These are phyloP conservation scores for Penicillium brevicompactum DNA, from an alignment of 2,329 filamentous ascomycete species.

Conservation along the genomic window DNA sequence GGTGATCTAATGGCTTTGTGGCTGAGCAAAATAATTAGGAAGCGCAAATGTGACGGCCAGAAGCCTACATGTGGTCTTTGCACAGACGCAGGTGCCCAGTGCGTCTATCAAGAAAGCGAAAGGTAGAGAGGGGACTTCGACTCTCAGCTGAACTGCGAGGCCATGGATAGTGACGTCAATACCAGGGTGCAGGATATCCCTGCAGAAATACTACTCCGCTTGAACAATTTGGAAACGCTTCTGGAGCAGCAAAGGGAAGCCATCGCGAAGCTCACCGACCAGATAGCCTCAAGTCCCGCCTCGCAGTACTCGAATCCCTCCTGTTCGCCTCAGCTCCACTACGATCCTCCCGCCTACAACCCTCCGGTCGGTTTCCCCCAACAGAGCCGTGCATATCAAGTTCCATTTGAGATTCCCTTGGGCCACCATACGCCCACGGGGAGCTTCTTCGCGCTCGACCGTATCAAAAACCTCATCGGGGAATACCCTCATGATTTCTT, in stretches of 20 bases:
- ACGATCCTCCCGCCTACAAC: constrained; percentile 5
- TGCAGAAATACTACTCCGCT: constrained; percentile 16
- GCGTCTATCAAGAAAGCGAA: constrained; percentile 22
- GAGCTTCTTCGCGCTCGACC: constrained; percentile 15
- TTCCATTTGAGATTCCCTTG: constrained; percentile 13
- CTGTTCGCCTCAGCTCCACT: background rate
- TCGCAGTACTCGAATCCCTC: background rate
- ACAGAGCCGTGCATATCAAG: constrained; percentile 5
- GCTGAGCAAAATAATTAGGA: constrained; percentile 4
- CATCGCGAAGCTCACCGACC: constrained; percentile 13
- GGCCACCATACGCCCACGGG: constrained; percentile 17
- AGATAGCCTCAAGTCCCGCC: constrained; percentile 1
- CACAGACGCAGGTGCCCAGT: constrained; percentile 17
- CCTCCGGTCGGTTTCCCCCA: background rate
- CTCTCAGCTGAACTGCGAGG: background rate
- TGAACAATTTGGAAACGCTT: constrained; percentile 17
- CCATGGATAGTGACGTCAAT: constrained; percentile 3
- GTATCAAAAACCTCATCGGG: constrained; percentile 16
- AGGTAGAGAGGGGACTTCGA: constrained; percentile 8
- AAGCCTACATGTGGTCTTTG: constrained; percentile 20
- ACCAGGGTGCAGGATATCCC: constrained; percentile 13
- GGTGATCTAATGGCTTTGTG: background rate
- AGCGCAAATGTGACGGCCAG: constrained; percentile 22
- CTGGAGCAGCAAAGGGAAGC: constrained; percentile 19
- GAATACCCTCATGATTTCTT: constrained; percentile 23